phyloP scores from a whole-genome alignment of 257 asterid species.

The Apocynum venetum region DNA sequence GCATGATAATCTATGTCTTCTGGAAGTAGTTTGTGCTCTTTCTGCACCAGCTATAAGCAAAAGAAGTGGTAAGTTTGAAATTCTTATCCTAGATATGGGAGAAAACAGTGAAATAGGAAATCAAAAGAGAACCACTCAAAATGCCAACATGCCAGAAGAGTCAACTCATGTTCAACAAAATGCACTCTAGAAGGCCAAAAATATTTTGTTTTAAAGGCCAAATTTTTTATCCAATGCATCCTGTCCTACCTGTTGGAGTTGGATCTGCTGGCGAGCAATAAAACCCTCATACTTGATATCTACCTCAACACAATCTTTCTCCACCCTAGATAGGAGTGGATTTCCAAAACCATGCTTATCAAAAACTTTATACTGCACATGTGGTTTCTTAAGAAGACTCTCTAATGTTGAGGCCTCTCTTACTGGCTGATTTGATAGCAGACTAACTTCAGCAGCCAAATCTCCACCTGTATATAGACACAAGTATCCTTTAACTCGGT shows the following conservation, averaged over 20 bases:
- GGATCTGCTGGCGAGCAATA: constrained; percentile 81
- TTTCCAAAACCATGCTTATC: constrained; percentile 95
- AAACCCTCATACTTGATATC: constrained; percentile 96
- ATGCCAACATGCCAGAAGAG: not conserved
- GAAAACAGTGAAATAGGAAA: constrained; percentile 3
- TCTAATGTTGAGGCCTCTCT: constrained; percentile 79
- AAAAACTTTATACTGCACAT: constrained; percentile 61
- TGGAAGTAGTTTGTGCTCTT: constrained; percentile 76
- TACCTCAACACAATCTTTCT: constrained; percentile 86
- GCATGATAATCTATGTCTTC: constrained; percentile 74
- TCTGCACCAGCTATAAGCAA: constrained; percentile 69
- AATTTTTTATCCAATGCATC: not conserved
- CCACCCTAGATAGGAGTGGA: constrained; percentile 58
- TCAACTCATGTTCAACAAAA: not conserved
- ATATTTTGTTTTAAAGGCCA: not conserved
- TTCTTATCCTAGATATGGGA: not conserved
- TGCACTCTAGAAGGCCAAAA: not conserved
- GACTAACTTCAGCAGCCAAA: constrained; percentile 65
- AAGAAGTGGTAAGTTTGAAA: constrained; percentile 17
- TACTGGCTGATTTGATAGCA: constrained; percentile 78
- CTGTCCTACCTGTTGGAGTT: constrained; percentile 75
- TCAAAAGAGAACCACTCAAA: not conserved
- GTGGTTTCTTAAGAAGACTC: constrained; percentile 95
- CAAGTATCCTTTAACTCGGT: constrained; percentile 1
- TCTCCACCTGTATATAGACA: constrained; percentile 57